Evolutionary conservation across 805 yeast genomes (phyloP), one percentile per base, ranked within the genome.

Genomic region (Lachancea lanzarotensis): DNA sequence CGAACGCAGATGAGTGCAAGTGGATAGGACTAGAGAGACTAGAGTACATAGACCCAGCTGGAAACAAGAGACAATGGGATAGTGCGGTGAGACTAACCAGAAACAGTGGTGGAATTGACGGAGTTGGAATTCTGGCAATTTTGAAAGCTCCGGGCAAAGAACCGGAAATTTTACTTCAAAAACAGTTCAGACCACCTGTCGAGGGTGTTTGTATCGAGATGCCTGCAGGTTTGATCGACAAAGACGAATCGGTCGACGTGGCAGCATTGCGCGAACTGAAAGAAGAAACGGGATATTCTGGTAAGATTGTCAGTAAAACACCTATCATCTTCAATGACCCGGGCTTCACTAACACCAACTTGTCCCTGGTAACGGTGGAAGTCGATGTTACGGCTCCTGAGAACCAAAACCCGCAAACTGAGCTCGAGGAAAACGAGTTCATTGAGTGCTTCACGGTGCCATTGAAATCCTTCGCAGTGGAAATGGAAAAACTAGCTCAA

Each of bases 201-300:
- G 82, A 75, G 43, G 91, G 88, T 16, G 87, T 91, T 7, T 83
- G 95, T 57, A 80, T 91, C 50, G 98, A 91, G 65, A 75, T 90
- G 61, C 98, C 98, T 1, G 98, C 98, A 0, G 98, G 98, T 0
- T 70, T 91, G 50, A 76, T 93, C 35, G 98, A 91, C 62, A 87
- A 90, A 1, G 74, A 78, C 42, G 98, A 93, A 62, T 62, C 82
- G 1, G 65, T 87, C 22, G 89, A 81, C 52, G 65, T 76, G 4
- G 88, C 96, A 32, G 98, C 98, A 0, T 70, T 81, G 43, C 75
- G 98, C 50, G 98, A 91, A 63, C 67, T 91, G 51, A 75, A 75
- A 40, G 98, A 91, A 63, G 98, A 91, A 60, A 90, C 98, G 0
- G 98, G 98, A 0, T 90, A 84, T 60, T 69, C 81, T 37, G 97